Conservation (phyloP, 345 rosid genomes). For the Acer campestre region DNA sequence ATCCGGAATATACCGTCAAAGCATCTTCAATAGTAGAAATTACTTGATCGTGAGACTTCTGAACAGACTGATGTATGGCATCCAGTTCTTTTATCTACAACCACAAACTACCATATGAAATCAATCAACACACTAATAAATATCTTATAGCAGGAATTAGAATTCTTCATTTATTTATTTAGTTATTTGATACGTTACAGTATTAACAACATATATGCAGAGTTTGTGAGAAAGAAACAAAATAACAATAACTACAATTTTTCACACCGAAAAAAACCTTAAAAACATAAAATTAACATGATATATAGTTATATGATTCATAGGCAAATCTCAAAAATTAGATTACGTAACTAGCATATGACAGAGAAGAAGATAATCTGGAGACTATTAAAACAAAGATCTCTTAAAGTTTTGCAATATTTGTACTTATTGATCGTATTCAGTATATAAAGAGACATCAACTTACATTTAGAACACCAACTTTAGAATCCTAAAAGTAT, state of each 20-base stretch:
- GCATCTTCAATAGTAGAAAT: slow-evolving; percentile 83
- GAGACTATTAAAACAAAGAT: neutral
- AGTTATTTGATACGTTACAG: neutral
- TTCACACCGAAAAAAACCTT: neutral
- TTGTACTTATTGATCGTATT: neutral
- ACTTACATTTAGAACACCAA: neutral
- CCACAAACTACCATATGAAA: slow-evolving; percentile 34
- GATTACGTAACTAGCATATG: neutral
- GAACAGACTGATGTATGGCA: slow-evolving; percentile 37
- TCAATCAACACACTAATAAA: slow-evolving; percentile 33
- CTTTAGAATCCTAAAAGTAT: neutral
- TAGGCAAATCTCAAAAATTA: neutral
- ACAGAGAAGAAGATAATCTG: neutral
- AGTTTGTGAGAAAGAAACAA: neutral
- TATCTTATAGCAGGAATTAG: neutral
- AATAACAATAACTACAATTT: neutral
- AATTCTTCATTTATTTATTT: neutral
- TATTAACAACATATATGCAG: neutral
- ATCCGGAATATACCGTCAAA: slow-evolving; percentile 52
- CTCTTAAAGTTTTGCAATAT: neutral
- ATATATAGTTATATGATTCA: neutral
- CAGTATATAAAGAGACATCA: neutral
- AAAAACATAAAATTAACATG: neutral
- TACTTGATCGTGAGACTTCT: slow-evolving; percentile 40
- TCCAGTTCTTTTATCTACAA: slow-evolving; percentile 66